These are phyloP conservation scores for Pseudocercospora ulei DNA, from an alignment of 2,329 filamentous ascomycete species.

Conservation along the genomic window DNA sequence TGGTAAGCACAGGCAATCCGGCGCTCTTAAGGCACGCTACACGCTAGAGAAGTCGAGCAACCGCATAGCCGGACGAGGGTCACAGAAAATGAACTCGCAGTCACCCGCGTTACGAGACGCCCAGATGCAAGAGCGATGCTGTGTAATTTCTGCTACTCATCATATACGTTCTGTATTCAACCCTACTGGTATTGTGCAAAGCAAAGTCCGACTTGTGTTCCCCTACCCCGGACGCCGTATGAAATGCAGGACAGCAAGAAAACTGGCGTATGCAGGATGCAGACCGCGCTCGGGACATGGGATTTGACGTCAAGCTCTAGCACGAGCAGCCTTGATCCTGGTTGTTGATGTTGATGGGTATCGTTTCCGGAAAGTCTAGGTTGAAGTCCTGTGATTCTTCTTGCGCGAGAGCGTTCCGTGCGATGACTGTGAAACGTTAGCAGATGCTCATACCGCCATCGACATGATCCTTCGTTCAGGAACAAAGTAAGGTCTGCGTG, in stretches of 20 bases:
- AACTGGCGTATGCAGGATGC: conserved; percentile 2
- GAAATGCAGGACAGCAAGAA: conserved; percentile 6
- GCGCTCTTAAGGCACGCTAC: too few species aligned
- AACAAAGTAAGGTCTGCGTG: neutral
- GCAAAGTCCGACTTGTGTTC: neutral
- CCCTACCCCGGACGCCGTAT: conserved; percentile 4
- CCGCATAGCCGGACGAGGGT: too few species aligned
- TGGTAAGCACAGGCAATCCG: too few species aligned
- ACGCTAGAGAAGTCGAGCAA: too few species aligned
- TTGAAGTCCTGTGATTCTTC: conserved; percentile 97
- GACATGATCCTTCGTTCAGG: too few species aligned
- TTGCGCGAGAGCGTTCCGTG: conserved; percentile 85
- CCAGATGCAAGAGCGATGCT: too few species aligned
- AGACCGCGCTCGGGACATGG: conserved; percentile 1
- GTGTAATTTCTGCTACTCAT: conserved; percentile 3
- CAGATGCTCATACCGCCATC: too few species aligned
- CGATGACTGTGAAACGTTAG: conserved; percentile 59
- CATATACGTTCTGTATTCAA: conserved; percentile 2
- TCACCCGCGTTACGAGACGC: too few species aligned
- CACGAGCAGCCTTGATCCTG: conserved; percentile 89
- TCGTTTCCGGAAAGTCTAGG: conserved; percentile 93
- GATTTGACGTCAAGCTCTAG: conserved; percentile 37
- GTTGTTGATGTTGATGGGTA: conserved; percentile 94
- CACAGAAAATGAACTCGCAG: too few species aligned
- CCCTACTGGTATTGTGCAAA: conserved; percentile 8